Conservation (phyloP, 2,329 filamentous ascomycete genomes). For the Ciborinia camelliae region DNA sequence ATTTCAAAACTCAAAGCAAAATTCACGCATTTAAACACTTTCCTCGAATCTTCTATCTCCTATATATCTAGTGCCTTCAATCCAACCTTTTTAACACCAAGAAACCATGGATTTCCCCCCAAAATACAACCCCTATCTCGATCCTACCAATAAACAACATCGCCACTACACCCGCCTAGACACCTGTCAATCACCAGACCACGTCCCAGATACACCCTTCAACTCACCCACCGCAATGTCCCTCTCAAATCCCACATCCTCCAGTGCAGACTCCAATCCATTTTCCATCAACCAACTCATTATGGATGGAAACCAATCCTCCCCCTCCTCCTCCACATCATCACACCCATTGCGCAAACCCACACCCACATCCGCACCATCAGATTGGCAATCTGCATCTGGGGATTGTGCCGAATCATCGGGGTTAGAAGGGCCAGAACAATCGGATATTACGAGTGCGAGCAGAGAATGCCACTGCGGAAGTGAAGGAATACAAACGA, state of each 20-base stretch:
- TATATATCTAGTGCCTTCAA: background rate
- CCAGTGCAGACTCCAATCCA: background rate
- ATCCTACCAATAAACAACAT: slow-evolving; percentile 11
- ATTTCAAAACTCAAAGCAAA: slow-evolving; percentile 1
- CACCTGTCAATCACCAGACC: slow-evolving; percentile 4
- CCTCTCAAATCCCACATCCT: background rate
- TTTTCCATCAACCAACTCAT: slow-evolving; percentile 12
- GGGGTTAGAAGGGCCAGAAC: background rate
- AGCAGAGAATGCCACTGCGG: background rate
- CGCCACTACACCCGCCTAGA: slow-evolving; percentile 10
- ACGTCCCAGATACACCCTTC: slow-evolving; percentile 16
- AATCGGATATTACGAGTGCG: background rate
- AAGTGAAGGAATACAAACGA: background rate
- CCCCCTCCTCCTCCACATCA: background rate
- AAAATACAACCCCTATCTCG: slow-evolving; percentile 14
- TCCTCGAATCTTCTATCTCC: background rate
- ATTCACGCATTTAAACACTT: too few species aligned
- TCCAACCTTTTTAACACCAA: background rate
- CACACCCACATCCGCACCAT: slow-evolving; percentile 3
- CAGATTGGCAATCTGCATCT: background rate
- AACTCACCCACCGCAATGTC: slow-evolving; percentile 13
- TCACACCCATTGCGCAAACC: background rate
- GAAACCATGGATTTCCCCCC: slow-evolving; percentile 9
- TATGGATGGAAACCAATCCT: slow-evolving; percentile 4
- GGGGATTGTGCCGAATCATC: slow-evolving; percentile 8